Evolutionary conservation across 2,329 filamentous ascomycete species (phyloP), one percentile per base, ranked within the genome.

Genomic region (Cadophora gregata): DNA sequence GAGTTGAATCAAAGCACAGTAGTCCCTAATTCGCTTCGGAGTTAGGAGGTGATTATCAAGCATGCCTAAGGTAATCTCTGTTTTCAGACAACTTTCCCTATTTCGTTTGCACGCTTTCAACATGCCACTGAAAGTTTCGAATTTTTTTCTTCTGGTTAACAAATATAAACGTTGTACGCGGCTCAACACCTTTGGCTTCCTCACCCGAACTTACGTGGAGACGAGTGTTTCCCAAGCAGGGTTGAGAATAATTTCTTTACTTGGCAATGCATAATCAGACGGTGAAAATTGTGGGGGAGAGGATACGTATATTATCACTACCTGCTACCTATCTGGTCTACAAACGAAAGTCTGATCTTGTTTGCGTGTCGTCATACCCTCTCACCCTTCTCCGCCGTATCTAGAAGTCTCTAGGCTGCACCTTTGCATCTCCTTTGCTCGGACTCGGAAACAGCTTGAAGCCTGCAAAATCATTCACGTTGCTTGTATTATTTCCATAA

Each of bases 331-430:
- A 47, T 33, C 25, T 48, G 56, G 29, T 36, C 19, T 60, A 60
- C 58, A 48, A 60, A 59, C 33, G 56, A 42, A 29, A 48, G 38
- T 60, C 12, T 60, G 19, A n/a, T 60, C n/a, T 60, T 29, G 36
- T n/a, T 29, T 12, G 24, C 16, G 10, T 29, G 14, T n/a, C 19
- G 7, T 16, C 14, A 47, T 60, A 24, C 19, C 24, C 36, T 10
- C 16, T 19, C 33, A 16, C 38, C 56, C 24, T 42, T 21, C 27
- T 50, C n/a, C 10, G 9, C 14, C n/a, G 19, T 21, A 21, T 45
- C 31, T 59, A 64, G 27, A 64, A 64, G 24, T 64, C 55, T 51
- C 62, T 71, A 24, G 29, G 59, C 42, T 38, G 27, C 24, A n/a
- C 12, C 45, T 59, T 50, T 10, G 45, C 33, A 6, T 59, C 55